phyloP scores from a whole-genome alignment of 2,329 filamentous ascomycete genomes.

The Sarocladiaceae sp. region DNA sequence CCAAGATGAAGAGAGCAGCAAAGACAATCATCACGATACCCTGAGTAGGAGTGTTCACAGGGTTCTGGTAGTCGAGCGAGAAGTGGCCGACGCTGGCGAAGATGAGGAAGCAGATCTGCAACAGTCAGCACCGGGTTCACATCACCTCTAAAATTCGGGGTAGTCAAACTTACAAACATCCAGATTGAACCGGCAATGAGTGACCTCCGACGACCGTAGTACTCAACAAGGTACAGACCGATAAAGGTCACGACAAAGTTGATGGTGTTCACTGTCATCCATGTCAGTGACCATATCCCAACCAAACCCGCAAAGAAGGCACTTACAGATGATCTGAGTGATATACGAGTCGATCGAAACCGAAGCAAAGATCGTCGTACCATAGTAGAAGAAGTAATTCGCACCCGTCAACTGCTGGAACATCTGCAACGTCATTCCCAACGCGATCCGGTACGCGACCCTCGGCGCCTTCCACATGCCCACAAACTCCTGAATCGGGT shows the following conservation, averaged over 20 bases:
- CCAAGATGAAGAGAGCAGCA: slow-evolving; percentile 59
- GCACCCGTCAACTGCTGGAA: slow-evolving; percentile 63
- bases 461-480: slow-evolving; percentile 61
- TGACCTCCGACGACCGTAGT: slow-evolving; percentile 60
- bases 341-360: slow-evolving; percentile 55
- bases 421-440: slow-evolving; percentile 59
- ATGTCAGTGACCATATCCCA: background rate
- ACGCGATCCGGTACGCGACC: slow-evolving; percentile 58
- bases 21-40: slow-evolving; percentile 61
- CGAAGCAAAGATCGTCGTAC: slow-evolving; percentile 45
- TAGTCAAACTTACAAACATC: slow-evolving; percentile 36
- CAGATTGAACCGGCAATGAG: slow-evolving; percentile 59
- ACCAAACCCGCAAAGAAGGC: background rate
- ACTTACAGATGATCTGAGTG: slow-evolving; percentile 54
- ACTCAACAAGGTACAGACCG: slow-evolving; percentile 67
- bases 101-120: slow-evolving; percentile 50
- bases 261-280: slow-evolving; percentile 48
- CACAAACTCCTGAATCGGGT: slow-evolving; percentile 41
- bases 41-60: slow-evolving; percentile 32
- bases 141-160: background rate
- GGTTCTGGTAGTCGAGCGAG: slow-evolving; percentile 31
- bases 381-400: slow-evolving; percentile 65
- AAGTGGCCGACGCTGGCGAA: slow-evolving; percentile 51
- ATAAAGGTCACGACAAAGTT: slow-evolving; percentile 65
- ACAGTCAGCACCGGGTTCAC: background rate